phyloP scores from a whole-genome alignment of 495 filamentous ascomycete species.

The Aspergillus egyptiacus region DNA sequence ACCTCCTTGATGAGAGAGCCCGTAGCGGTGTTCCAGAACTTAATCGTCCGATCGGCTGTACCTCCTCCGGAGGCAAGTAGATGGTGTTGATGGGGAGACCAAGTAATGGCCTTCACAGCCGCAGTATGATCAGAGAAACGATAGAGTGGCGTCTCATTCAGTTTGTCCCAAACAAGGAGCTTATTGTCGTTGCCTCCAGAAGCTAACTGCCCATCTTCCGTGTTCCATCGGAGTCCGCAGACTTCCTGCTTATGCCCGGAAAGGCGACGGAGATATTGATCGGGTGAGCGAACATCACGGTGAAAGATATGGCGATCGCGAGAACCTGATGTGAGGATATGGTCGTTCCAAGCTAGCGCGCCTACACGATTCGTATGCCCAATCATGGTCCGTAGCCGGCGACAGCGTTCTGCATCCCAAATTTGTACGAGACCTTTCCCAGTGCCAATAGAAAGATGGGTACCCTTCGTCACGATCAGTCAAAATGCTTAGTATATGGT shows the following conservation, averaged over 20 bases:
- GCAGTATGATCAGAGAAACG: constrained; percentile 91
- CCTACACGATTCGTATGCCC: constrained; percentile 89
- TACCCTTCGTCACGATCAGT: constrained; percentile 46
- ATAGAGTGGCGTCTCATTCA: constrained; percentile 78
- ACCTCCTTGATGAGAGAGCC: constrained; percentile 73
- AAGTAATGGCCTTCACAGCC: constrained; percentile 97
- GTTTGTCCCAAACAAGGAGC: constrained; percentile 94
- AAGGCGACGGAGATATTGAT: constrained; percentile 78
- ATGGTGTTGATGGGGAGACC: constrained; percentile 92
- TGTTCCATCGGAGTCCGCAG: constrained; percentile 96
- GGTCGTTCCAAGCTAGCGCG: constrained; percentile 93
- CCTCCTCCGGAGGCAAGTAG: constrained; percentile 94
- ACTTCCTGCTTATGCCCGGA: constrained; percentile 95
- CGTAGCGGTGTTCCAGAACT: constrained; percentile 91
- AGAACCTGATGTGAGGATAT: constrained; percentile 93
- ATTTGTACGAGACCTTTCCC: constrained; percentile 92
- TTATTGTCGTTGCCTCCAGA: constrained; percentile 98
- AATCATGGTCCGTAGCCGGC: constrained; percentile 88
- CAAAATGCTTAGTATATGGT: not conserved
- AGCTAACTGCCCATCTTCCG: constrained; percentile 89
- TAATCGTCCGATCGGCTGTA: constrained; percentile 91
- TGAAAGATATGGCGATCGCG: constrained; percentile 90
- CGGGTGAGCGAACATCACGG: constrained; percentile 88
- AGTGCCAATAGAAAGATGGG: constrained; percentile 91
- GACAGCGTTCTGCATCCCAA: constrained; percentile 85